Evolutionary conservation across 306 rosid species (phyloP), one percentile per base, ranked within the genome.

Genomic region (Vicia villosa): DNA sequence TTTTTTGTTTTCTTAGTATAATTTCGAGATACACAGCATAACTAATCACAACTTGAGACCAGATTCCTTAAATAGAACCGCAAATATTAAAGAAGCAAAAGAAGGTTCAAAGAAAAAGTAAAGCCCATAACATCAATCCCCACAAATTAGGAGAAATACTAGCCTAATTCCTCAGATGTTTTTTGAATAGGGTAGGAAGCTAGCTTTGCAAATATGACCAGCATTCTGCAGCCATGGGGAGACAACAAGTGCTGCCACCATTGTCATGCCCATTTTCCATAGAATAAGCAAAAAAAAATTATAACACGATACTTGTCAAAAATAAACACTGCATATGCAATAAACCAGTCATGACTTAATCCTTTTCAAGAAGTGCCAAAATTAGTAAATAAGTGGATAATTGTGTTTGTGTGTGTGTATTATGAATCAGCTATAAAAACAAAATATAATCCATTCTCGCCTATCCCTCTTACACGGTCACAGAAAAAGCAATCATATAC

Each of bases 61-160:
- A 54, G 6, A 4, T 45, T 26, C 38, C 61, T 32, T 43, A 28
- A 70, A 63, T 45, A 77, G 36, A 63, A 34, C 24, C 14, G 43
- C 73, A 62, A 41, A 43, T 42, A 70, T 5, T 24, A 51, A 26
- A 34, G 28, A 34, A 70, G 4, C 15, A 26, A 56, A 30, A 24
- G 36, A 22, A 17, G 47, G 37, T 45, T 22, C 13, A 67, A 32
- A 54, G 37, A 32, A 20, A 64, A 65, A 36, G 6, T 54, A 22
- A 41, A 62, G 26, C 56, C 28, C 22, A 52, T 51, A 42, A 30
- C 74, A 56, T 45, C 63, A 78, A 57, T 70, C 52, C 73, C 30
- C 68, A 68, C 47, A 40, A 65, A 22, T 62, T 68, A 59, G 36
- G 51, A 71, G n/a, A 34, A 34, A 28, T 60, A 14, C 70, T 19